A percentile compares a stretch with the other conserved stretches of the same genome.
phyloP scores from a whole-genome alignment of 139 green algal genomes.

The Tetratostichococcus sp. region DNA sequence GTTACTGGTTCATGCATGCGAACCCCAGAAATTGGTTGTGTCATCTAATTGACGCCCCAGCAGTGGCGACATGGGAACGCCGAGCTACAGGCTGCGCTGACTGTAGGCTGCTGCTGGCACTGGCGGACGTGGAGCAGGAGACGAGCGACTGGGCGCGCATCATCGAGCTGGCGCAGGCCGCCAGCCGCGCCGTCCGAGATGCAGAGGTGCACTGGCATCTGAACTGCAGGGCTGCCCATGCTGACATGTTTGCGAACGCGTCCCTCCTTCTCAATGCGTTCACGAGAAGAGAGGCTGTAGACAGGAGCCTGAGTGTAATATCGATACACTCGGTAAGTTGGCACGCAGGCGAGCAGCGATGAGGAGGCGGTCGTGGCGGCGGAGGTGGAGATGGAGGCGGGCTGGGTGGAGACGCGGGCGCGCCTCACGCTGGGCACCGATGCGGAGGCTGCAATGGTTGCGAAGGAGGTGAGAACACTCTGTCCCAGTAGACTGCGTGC shows the following conservation, averaged over 20 bases:
- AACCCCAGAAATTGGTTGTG: too few species aligned
- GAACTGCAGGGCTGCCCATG: too few species aligned
- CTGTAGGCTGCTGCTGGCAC: slow-evolving; percentile 9
- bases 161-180: not conserved
- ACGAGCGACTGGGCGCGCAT: slow-evolving; percentile 15
- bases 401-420: slow-evolving; percentile 2
- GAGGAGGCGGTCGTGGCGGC: slow-evolving; percentile 1
- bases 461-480: slow-evolving; percentile 8
- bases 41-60: too few species aligned
- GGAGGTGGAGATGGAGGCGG: slow-evolving; percentile 29
- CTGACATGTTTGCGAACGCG: too few species aligned
- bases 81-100: not conserved
- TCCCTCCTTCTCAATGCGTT: too few species aligned
- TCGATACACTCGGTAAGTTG: too few species aligned
- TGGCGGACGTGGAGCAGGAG: slow-evolving; percentile 14
- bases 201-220: not conserved
- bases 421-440: slow-evolving; percentile 13
- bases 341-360: not conserved
- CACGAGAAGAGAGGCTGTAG: too few species aligned
- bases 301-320: too few species aligned
- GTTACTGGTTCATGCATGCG: too few species aligned
- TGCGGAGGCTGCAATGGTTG: slow-evolving; percentile 25
- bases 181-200: not conserved
- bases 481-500: too few species aligned
- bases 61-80: too few species aligned